Base-by-base conservation (phyloP, 805 yeast genomes). In the Cyberlindnera misumaiensis region DNA sequence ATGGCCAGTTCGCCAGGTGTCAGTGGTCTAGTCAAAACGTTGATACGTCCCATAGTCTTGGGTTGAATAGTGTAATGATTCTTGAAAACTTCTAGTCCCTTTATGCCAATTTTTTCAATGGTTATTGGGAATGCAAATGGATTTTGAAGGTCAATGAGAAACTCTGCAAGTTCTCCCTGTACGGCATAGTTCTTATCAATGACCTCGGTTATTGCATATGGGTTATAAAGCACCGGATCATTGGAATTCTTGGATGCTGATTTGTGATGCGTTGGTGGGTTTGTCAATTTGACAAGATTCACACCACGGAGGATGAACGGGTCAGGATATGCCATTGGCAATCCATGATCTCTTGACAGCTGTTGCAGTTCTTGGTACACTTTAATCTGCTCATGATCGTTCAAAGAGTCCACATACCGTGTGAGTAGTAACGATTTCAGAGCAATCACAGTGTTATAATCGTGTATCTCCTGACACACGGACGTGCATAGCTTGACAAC, bases 91-190 rank as follows among this genome's bases (percentile, higher is more conserved):
- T 61, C 59, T 6, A 58, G 44, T 13, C 62, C 57, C 2, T 46
- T 37, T 2, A 81, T 59, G 28, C 61, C 51, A 3, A 82, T 52
- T 24, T 70, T 70, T 14, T 66, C 64, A 5, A 89, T 61, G 28
- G 75, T 79, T 11, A 89, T 62, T 30, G 81, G 86, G 57, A 85
- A 86, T 5, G 74, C 73, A 60, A 77, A 86, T 8, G 96, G 95
- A 55, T 90, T 90, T 52, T 83, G 88, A 8, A 89, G 51, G 3
- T 66, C 62, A 2, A 85, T 62, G 5, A 64, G 55, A 13, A 83
- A 63, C 40, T 77, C 82, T 11, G 75, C 72, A 4, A 72, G 64
- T 38, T 87, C 95, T 26, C 78, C 83, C 46, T 73, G 74, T 13
- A 79, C 78, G 6, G 77, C 47, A 14, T 65, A 52, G 43, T 60